Evolutionary conservation across 345 rosid genomes (phyloP), one percentile per base, ranked within the genome.

Genomic region (Citropsis articulata): DNA sequence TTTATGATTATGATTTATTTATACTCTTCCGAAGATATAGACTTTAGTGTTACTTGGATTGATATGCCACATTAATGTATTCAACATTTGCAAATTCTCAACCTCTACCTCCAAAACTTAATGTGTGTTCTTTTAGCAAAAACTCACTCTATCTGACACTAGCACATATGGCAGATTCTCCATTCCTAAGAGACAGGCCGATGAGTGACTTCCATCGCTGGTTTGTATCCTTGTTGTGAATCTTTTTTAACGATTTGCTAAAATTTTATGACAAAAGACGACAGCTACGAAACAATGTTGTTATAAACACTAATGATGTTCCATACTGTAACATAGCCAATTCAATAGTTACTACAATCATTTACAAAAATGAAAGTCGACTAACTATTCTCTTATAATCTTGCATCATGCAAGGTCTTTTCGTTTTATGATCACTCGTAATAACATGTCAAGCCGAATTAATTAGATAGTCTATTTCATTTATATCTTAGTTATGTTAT

Each of bases 181-280:
- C 28, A 74, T 89, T 55, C 93, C 84, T 0, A 90, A 67, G 77
- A 77, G 80, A 35, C 68, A 79, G 35, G 95, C 90, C 1, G 89
- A 81, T 12, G 89, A 88, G 57, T 86, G 90, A 78, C 83, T 93
- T 73, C 93, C 93, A 14, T 86, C 84, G 4, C 82, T 93, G 91
- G 95, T 93, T 78, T 25, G 81, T 80, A 61, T 76, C 18, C 55
- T 65, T 66, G 10, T 35, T n/a, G 27, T 71, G 69, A 21, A 48
- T 74, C 45, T 31, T 42, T 64, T 76, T 24, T 36, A 55, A 12
- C 31, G 24, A 19, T 33, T 61, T 66, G 7, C 76, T 65, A 40
- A 63, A 53, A 38, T 55, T 30, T 4, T 40, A 36, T 73, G 57
- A 40, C 33, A 13, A 31, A 40, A 53, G 62, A 57, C 28, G 22